These are phyloP conservation scores for Thecamonas trahens DNA, from an alignment of 78 protist species.

Conservation along the genomic window DNA sequence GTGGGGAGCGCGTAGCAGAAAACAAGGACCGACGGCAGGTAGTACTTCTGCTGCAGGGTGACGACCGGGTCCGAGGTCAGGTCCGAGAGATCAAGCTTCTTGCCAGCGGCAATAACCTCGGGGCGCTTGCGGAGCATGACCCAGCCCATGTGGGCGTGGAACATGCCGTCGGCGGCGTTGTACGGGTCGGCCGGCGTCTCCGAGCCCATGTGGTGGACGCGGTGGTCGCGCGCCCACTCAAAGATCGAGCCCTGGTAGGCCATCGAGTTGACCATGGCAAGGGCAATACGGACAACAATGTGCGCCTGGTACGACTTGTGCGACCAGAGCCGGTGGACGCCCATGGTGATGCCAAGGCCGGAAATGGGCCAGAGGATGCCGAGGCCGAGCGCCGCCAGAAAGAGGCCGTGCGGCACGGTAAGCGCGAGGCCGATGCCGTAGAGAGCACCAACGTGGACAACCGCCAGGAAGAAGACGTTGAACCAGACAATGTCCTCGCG, in stretches of 20 bases:
- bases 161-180: conserved; percentile 26
- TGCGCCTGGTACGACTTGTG: conserved; percentile 36
- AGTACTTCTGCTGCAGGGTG: conserved; percentile 35
- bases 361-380: too few relatives aligned
- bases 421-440: too few relatives aligned
- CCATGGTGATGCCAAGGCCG: conserved; percentile 40
- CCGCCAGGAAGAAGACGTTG: too few relatives aligned
- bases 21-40: conserved; percentile 4
- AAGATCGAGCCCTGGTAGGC: conserved; percentile 38
- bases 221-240: conserved; percentile 44
- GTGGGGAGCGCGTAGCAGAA: conserved; percentile 17
- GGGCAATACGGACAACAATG: not conserved
- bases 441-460: too few relatives aligned
- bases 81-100: conserved; percentile 4
- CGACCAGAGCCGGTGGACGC: conserved; percentile 38
- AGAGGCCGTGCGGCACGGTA: too few relatives aligned
- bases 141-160: conserved; percentile 56
- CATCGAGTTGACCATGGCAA: conserved; percentile 7
- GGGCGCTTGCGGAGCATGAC: conserved; percentile 31
- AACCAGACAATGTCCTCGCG: too few relatives aligned
- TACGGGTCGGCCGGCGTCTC: conserved; percentile 58
- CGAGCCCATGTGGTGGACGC: conserved; percentile 41
- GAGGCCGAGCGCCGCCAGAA: too few relatives aligned
- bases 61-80: not conserved
- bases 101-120: too few relatives aligned